Evolutionary conservation across 2,329 filamentous ascomycete genomes (phyloP), one percentile per base, ranked within the genome.

Genomic region (Westerdykella aurantiaca): DNA sequence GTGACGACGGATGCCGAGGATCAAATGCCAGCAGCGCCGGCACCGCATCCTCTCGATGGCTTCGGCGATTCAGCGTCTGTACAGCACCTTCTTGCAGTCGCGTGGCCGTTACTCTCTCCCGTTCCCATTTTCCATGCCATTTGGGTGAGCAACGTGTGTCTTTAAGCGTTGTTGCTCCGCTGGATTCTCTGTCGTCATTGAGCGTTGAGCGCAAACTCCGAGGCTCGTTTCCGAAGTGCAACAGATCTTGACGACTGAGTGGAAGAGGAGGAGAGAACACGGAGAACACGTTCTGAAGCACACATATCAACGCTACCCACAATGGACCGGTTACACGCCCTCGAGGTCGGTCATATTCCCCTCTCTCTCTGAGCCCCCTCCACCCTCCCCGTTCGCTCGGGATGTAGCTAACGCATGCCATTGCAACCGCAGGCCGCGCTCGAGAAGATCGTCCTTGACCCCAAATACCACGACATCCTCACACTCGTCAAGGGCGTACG

Each of bases 401-500:
- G 2, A 6, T 21, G n/a, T 4, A 7, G n/a, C 25, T 12, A 10
- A 39, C 37, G 29, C 6, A 43, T 38, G 7, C 33, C 11, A 41
- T 34, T 21, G 35, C 2, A 25, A 4, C 1, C n/a, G 23, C 59
- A 91, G 86, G 74, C 77, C 55, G 75, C 78, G 49, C 72, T 90
- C 56, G 88, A 95, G 72, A 78, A 79, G 55, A 76, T 95, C 44
- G 75, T 90, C 54, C 79, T 93, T 49, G 82, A 97, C 66, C 89
- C 90, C 5, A 78, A 81, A 54, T 87, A 95, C 71, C 88, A 93
- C 60, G 88, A 93, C 59, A 67, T 89, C 44, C 80, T 98, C 49
- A 81, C 87, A 45, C 77, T 98, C 55, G 68, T 95, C 68, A 98
- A 98, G 78, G 88, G 83, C 60, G 86, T 93, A 55, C 88, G 93